These are phyloP conservation scores for Candida glaebosa DNA, from an alignment of 805 yeast species.

Conservation along the genomic window DNA sequence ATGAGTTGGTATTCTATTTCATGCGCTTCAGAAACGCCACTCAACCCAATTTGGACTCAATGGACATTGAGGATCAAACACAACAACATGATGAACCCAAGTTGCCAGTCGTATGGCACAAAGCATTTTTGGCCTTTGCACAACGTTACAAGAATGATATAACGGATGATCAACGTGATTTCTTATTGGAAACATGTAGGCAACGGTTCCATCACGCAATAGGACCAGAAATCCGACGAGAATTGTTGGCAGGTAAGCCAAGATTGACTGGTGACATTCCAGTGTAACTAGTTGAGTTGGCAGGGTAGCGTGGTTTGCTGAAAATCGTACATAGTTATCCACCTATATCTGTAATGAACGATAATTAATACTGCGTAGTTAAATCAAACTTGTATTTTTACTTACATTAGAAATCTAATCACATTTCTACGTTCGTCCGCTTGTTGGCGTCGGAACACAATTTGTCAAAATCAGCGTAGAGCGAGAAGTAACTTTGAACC, in stretches of 20 bases:
- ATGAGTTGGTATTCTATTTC: constrained; percentile 89
- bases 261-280: constrained; percentile 30
- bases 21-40: constrained; percentile 78
- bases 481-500: constrained; percentile 39
- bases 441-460: constrained; percentile 37
- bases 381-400: too few species aligned
- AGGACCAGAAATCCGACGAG: constrained; percentile 93
- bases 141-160: constrained; percentile 96
- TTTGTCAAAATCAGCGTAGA: constrained; percentile 33
- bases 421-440: constrained; percentile 23
- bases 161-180: constrained; percentile 97
- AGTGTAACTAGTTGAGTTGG: constrained; percentile 29
- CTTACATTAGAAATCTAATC: constrained; percentile 2
- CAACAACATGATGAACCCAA: constrained; percentile 44
- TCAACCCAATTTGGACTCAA: constrained; percentile 29
- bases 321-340: constrained; percentile 35
- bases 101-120: constrained; percentile 96
- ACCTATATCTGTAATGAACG: too few species aligned
- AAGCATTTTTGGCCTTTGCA: constrained; percentile 89
- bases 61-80: constrained; percentile 32
- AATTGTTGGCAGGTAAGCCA: constrained; percentile 79
- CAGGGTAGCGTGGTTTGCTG: constrained; percentile 34
- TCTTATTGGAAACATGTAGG: constrained; percentile 84
- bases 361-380: too few species aligned
- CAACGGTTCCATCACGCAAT: constrained; percentile 85